A percentile compares a stretch with the other conserved stretches of the same genome.
These are phyloP conservation scores for Blastocrithidia nonstop DNA, from an alignment of 208 protist genomes.

Conservation along the genomic window DNA sequence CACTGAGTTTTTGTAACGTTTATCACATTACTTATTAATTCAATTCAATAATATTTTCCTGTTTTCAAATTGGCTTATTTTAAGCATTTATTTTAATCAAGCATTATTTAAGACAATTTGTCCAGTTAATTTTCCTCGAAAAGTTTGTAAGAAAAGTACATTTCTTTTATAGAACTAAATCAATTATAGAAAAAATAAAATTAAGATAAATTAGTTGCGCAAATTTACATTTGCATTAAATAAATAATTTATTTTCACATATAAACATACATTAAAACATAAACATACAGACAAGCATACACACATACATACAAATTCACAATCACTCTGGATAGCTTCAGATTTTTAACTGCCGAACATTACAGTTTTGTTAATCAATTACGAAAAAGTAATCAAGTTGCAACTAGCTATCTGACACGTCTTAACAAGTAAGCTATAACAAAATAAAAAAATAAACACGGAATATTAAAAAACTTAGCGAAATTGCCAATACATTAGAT, in stretches of 20 bases:
- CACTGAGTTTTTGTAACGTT: no score
- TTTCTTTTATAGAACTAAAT: neutral
- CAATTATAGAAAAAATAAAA: neutral
- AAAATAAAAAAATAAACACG: no score
- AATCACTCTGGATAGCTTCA: no score
- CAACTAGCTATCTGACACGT: neutral
- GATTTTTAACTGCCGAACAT: neutral
- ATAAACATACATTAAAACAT: conserved; percentile 1
- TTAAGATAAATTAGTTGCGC: neutral
- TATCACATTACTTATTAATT: no score
- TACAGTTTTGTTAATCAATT: neutral
- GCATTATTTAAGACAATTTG: no score
- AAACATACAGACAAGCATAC: conserved; percentile 3
- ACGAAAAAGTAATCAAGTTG: neutral
- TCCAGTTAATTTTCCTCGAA: no score
- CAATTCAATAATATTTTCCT: no score
- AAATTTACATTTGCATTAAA: neutral
- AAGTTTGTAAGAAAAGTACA: neutral
- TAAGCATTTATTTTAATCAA: no score
- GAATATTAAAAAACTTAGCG: no score
- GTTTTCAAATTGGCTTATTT: no score
- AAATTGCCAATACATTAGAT: no score
- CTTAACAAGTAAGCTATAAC: no score
- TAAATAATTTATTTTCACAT: neutral
- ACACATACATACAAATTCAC: neutral